A percentile compares a stretch with the other conserved stretches of the same genome.
phyloP scores from a whole-genome alignment of 2,329 filamentous ascomycete species.

The Aspergillus candidus region DNA sequence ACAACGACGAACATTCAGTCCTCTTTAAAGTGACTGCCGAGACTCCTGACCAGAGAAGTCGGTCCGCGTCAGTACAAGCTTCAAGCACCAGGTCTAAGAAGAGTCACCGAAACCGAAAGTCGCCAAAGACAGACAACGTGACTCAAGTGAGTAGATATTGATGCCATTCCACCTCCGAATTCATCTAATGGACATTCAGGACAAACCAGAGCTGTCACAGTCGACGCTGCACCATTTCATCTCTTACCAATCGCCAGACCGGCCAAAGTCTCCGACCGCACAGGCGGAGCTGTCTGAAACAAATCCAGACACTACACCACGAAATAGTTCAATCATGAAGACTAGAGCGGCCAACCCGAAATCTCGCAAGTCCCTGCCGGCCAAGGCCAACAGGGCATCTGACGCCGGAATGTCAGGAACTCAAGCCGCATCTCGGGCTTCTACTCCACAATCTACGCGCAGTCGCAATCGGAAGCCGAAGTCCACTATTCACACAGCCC shows the following conservation, averaged over 20 bases:
- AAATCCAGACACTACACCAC: not conserved
- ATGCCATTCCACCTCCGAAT: too few relatives aligned
- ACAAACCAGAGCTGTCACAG: constrained; percentile 5
- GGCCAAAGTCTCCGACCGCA: constrained; percentile 9
- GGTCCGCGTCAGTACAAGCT: constrained; percentile 3
- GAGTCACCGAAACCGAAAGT: constrained; percentile 7
- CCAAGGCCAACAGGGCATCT: constrained; percentile 9
- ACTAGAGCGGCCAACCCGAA: constrained; percentile 5
- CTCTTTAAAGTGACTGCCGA: constrained; percentile 7
- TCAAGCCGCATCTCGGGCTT: constrained; percentile 6
- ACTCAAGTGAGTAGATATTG: not conserved
- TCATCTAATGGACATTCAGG: not conserved
- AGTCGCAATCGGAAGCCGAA: constrained; percentile 9
- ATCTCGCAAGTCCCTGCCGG: constrained; percentile 15
- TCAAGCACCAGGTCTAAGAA: constrained; percentile 7
- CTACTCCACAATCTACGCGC: constrained; percentile 9
- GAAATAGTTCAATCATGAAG: not conserved
- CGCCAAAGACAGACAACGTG: constrained; percentile 6
- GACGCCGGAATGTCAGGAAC: constrained; percentile 1
- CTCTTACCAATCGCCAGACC: constrained; percentile 6
- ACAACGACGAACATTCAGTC: constrained; percentile 9
- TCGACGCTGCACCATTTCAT: constrained; percentile 8
- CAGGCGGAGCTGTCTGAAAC: constrained; percentile 5
- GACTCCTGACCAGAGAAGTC: constrained; percentile 5
- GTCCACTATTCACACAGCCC: constrained; percentile 1